Base-by-base conservation (phyloP, 495 filamentous ascomycete species). In the Trichoderma erinaceum region DNA sequence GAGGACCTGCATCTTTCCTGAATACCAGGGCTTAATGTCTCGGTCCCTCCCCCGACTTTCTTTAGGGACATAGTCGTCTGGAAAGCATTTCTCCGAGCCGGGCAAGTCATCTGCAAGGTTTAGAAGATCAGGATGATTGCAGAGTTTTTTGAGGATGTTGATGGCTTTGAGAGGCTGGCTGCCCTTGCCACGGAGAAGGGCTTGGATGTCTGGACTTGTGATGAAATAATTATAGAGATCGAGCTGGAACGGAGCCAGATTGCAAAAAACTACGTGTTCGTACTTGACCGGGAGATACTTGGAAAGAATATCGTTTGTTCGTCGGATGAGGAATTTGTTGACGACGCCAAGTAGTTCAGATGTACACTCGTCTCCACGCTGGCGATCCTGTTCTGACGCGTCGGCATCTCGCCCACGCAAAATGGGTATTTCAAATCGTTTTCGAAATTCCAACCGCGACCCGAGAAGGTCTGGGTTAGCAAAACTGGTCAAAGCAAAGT, bases 231-330 rank as follows among this genome's bases (percentile, higher is more conserved):
- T 96, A 79, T 99, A 99, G 8, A 99, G 82, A 69, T 89, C 91
- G 58, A 93, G 81, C 75, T 99, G 95, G 79, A 99, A 98, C 0
- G 90, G 88, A 27, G 93, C 89, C 41, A 97, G 84, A 72, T 96
- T 96, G 83, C 95, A 99, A 81, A 99, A 99, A n/a, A 99, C 96
- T 38, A 99, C 95, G 77, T 99, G 95, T 74, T 99, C 95, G 79
- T 99, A 99, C 79, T 99, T 99, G 79, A 98, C 87, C 3, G 95
- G 96, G 63, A 99, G 84, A 77, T 99, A 99, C 75, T 99, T 98
- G 48, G 94, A 97, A 23, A 99, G 80, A 66, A 99, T 94, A 74
- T 99, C 95, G 83, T 99, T 99, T 0, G 94, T 98, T 35, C 95
- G 88, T 56, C 95, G 91, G 74, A 99, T 99, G 77, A 99, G 97